These are phyloP conservation scores for Chytriomyces confervae DNA, from an alignment of 192 early-diverging fungal species.

Conservation along the genomic window DNA sequence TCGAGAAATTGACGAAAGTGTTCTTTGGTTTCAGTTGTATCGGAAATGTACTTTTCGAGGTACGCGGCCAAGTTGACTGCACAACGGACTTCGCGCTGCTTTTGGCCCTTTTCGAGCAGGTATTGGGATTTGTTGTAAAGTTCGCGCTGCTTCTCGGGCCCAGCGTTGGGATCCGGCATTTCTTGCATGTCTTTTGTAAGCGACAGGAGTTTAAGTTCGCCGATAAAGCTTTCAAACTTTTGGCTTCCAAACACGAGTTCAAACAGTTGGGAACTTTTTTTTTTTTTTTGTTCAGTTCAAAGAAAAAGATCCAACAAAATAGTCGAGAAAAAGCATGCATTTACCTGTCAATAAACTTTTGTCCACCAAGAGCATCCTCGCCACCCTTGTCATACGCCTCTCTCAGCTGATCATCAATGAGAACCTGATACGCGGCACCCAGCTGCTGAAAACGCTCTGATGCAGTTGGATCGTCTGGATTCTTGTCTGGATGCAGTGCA, in stretches of 20 bases:
- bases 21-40: conserved; percentile 31
- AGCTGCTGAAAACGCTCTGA: conserved; percentile 87
- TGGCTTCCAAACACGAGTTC: conserved; percentile 42
- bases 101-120: conserved; percentile 32
- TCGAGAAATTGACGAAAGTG: conserved; percentile 32
- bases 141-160: conserved; percentile 25
- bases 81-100: conserved; percentile 43
- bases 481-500: conserved; percentile 87
- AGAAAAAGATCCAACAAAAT: neutral
- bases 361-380: conserved; percentile 32
- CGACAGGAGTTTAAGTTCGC: conserved; percentile 40
- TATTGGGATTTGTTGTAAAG: conserved; percentile 25
- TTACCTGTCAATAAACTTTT: conserved; percentile 38
- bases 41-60: conserved; percentile 40
- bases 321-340: neutral
- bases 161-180: neutral
- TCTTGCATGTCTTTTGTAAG: conserved; percentile 27
- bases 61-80: conserved; percentile 43
- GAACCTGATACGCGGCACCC: conserved; percentile 86
- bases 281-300: neutral
- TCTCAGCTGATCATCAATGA: conserved; percentile 44
- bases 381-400: conserved; percentile 43
- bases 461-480: conserved; percentile 66
- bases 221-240: conserved; percentile 41
- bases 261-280: conserved; percentile 34